These are phyloP conservation scores for Tulasnella sp. DNA, from an alignment of 768 basidiomycete genomes.

Conservation along the genomic window DNA sequence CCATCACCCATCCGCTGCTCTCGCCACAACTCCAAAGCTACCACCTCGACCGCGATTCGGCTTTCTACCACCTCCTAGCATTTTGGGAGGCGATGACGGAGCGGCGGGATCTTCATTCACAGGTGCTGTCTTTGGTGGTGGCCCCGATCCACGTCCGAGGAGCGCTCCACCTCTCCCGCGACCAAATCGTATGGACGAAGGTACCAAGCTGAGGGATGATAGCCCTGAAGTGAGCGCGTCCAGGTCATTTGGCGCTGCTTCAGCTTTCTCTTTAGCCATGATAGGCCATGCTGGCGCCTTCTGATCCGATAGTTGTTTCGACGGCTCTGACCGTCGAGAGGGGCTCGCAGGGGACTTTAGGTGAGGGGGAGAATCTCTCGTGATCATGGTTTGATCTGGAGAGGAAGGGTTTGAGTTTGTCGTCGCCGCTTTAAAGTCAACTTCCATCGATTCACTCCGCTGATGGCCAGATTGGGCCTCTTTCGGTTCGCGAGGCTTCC, in stretches of 20 bases:
- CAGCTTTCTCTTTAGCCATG: no score
- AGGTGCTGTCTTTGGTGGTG: no score
- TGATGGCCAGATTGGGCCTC: slow-evolving; percentile 10
- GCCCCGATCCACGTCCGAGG: slow-evolving; percentile 17
- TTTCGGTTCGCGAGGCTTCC: slow-evolving; percentile 42
- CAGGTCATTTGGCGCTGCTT: slow-evolving; percentile 20
- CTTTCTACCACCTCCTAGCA: no score
- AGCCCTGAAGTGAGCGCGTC: slow-evolving; percentile 43
- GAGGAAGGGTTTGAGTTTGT: slow-evolving; percentile 15
- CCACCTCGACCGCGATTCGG: not conserved
- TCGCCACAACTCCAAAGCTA: not conserved
- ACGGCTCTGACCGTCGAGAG: not conserved
- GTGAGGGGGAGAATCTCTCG: slow-evolving; percentile 1
- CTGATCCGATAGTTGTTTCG: not conserved
- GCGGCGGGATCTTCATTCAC: no score
- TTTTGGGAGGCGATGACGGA: no score
- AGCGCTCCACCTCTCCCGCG: slow-evolving; percentile 54
- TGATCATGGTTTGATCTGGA: slow-evolving; percentile 11
- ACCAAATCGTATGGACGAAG: slow-evolving; percentile 60
- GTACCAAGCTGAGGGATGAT: slow-evolving; percentile 48
- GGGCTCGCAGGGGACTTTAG: slow-evolving; percentile 19
- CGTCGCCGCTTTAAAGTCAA: not conserved
- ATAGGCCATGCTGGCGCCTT: not conserved
- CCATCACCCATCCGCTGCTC: not conserved
- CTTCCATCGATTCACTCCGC: slow-evolving; percentile 21